Conservation (phyloP, 108 stramenopile genomes). For the Skeletonema costatum region DNA sequence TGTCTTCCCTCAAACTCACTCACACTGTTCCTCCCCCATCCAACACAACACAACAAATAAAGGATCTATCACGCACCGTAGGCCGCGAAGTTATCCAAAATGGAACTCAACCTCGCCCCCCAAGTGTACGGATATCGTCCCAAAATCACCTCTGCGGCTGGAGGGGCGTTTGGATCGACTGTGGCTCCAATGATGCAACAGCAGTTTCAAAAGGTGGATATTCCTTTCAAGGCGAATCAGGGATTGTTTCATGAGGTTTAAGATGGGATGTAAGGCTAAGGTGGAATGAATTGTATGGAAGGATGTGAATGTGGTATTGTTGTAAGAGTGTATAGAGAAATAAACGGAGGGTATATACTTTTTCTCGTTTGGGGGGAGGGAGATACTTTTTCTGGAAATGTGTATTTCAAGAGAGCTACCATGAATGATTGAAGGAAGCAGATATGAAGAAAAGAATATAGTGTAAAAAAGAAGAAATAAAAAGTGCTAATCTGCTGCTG, state of each 20-base stretch:
- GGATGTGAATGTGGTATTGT: background rate
- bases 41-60: background rate
- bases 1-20: background rate
- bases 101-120: conserved; percentile 25
- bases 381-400: no score
- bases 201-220: conserved; percentile 15
- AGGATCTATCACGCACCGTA: conserved; percentile 26
- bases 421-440: no score
- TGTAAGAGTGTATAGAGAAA: background rate
- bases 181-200: conserved; percentile 1
- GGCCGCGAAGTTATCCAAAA: conserved; percentile 25
- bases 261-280: background rate
- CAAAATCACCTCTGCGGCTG: background rate
- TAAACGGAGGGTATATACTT: background rate
- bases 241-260: conserved; percentile 21
- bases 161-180: conserved; percentile 13
- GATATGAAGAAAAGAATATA: no score
- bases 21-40: background rate
- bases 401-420: no score
- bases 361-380: no score
- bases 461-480: no score
- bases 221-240: conserved; percentile 27
- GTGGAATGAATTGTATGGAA: background rate
- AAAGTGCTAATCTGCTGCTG: no score
- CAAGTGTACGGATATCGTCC: conserved; percentile 26